A percentile compares a stretch with the other conserved stretches of the same genome.
Evolutionary conservation across 2,329 filamentous ascomycete genomes (phyloP).

Genomic region (Cryphonectria naterciae): DNA sequence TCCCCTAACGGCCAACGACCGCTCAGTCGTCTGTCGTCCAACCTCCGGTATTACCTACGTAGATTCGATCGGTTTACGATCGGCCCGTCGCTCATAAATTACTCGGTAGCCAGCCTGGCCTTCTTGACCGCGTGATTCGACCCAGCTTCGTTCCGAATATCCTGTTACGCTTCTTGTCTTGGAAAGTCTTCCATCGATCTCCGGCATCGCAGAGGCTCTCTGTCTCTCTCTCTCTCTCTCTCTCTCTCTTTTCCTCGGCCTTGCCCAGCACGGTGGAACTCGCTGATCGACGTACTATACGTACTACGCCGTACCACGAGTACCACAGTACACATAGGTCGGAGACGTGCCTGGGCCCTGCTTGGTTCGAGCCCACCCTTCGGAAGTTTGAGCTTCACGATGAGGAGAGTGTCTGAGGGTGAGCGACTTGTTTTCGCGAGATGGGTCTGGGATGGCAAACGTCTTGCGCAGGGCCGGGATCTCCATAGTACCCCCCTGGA

Average conservation of each 20-base stretch:
- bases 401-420: not conserved
- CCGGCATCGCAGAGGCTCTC: constrained; percentile 2
- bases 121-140: not conserved
- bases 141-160: not conserved
- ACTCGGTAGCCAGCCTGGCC: not conserved
- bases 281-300: not conserved
- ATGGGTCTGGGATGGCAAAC: not conserved
- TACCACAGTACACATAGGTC: not conserved
- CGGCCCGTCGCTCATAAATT: not conserved
- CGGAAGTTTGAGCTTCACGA: not conserved
- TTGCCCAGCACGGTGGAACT: not conserved
- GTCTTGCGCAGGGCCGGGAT: too few species aligned
- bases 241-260: not conserved
- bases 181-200: not conserved
- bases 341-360: not conserved
- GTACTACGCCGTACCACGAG: not conserved
- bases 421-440: not conserved
- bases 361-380: not conserved
- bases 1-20: not conserved
- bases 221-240: not conserved
- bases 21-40: not conserved
- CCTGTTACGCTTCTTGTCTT: not conserved
- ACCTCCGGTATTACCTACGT: not conserved
- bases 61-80: constrained; percentile 10
- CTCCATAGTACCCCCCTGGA: not conserved